Percentiles rank a stretch among this genome's conserved stretches.
phyloP scores from a whole-genome alignment of 164 flowering plant species.

The Litsea cubeba region DNA sequence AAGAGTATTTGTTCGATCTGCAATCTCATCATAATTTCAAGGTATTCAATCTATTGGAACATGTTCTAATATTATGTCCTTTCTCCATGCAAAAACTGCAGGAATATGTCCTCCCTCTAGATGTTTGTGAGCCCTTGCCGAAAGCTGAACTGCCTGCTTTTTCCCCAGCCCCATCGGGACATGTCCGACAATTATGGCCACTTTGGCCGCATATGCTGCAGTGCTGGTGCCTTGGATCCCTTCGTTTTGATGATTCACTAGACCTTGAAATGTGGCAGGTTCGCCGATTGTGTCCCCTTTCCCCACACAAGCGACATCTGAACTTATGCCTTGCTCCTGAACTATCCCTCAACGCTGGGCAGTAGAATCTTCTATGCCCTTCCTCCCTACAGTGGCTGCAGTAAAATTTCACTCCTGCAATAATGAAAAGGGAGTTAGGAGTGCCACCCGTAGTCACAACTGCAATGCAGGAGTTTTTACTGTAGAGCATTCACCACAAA shows the following conservation, averaged over 20 bases:
- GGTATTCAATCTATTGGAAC: constrained; percentile 24
- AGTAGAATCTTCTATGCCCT: constrained; percentile 78
- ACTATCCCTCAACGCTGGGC: constrained; percentile 55
- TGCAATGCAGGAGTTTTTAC: no score
- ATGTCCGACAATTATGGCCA: constrained; percentile 52
- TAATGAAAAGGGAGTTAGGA: not conserved
- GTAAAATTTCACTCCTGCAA: constrained; percentile 64
- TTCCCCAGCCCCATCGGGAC: constrained; percentile 23
- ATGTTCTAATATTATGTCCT: constrained; percentile 61
- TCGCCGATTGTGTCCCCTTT: constrained; percentile 77
- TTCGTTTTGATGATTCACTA: constrained; percentile 17
- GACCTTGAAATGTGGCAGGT: constrained; percentile 46
- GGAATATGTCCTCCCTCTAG: constrained; percentile 12
- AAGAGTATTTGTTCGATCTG: not conserved
- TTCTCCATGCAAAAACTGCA: constrained; percentile 37
- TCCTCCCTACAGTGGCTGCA: constrained; percentile 77
- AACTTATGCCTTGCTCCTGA: constrained; percentile 29
- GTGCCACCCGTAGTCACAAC: not conserved
- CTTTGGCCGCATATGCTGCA: constrained; percentile 41
- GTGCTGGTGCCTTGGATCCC: constrained; percentile 6
- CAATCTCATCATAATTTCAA: not conserved
- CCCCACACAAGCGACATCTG: constrained; percentile 67
- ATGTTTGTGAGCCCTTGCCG: not conserved
- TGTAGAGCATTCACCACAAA: no score
- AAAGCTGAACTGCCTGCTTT: not conserved